Evolutionary conservation across 768 basidiomycete species (phyloP), one percentile per base, ranked within the genome.

Genomic region (Clavaria fumosa): DNA sequence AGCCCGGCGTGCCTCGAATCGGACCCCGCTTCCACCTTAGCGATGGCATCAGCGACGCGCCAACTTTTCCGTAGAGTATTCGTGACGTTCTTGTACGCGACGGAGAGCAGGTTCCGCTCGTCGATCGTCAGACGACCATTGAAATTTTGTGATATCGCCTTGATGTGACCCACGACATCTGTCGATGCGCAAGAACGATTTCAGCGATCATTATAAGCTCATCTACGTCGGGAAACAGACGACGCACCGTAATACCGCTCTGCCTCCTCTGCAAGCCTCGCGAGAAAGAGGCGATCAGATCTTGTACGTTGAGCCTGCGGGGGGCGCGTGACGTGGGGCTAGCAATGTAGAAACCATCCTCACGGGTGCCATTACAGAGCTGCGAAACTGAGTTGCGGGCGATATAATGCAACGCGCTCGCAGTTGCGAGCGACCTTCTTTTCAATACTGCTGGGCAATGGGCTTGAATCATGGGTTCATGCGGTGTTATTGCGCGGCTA

Each of bases 41-140:
- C 80, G 45, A 85, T 66, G 39, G 68, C 69, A 45, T 82, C 79
- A 39, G 86, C 66, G 47, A 76, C 72, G 48, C 85, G 70, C 86
- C 86, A 90, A 46, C 82, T 84, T 34, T 75, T 78, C 39, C 86
- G 77, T 42, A 85, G 72, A 14, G 67, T 72, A 49, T 84, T 83
- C 14, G 84, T 91, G 45, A 81, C 64, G 56, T 88, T 88, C 69
- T 90, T 91, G 66, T 85, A 89, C 19, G 86, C 85, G 43, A 88
- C 72, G 3, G 85, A 89, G 40, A 89, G 70, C 23, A 90, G 67
- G 56, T 83, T 89, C 49, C 86, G 80, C 60, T 90, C 85, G 53
- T 90, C 85, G 46, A 79, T 68, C 34, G 76, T 75, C 45, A 88
- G 69, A 41, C 67, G 72, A 41, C 74, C 69, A 47, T 76, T 74